Conservation (phyloP, 495 filamentous ascomycete species). For the Apodospora peruviana region DNA sequence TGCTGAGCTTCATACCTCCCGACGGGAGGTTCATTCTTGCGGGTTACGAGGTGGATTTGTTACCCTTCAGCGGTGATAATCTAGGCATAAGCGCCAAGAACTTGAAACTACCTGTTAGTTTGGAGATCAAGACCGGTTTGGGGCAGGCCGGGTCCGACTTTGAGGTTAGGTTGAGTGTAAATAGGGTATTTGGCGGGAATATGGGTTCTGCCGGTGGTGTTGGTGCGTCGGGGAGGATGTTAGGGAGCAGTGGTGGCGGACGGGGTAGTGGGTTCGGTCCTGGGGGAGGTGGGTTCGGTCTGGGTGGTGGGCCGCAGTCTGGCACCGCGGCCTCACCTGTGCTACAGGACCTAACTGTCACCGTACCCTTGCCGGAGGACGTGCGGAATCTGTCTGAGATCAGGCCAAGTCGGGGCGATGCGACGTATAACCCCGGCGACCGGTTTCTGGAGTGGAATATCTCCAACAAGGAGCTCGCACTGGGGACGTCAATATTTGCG, state of each 20-base stretch:
- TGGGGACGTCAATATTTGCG: slow-evolving; percentile 60
- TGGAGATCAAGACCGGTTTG: slow-evolving; percentile 76
- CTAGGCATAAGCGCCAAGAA: slow-evolving; percentile 43
- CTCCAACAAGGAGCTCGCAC: slow-evolving; percentile 56
- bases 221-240: slow-evolving; percentile 16
- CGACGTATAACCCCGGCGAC: slow-evolving; percentile 67
- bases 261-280: not conserved
- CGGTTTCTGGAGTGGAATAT: slow-evolving; percentile 78
- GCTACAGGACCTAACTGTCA: slow-evolving; percentile 76
- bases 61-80: slow-evolving; percentile 52
- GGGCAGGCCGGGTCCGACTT: slow-evolving; percentile 75
- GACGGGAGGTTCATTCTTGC: slow-evolving; percentile 93
- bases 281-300: slow-evolving; percentile 20
- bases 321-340: slow-evolving; percentile 51
- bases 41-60: slow-evolving; percentile 89
- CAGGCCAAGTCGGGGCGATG: slow-evolving; percentile 77
- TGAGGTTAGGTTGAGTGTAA: slow-evolving; percentile 73
- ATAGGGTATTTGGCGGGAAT: slow-evolving; percentile 55
- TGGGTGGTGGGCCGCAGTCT: slow-evolving; percentile 18
- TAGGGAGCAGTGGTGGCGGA: slow-evolving; percentile 31
- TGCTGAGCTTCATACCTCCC: slow-evolving; percentile 90
- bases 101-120: slow-evolving; percentile 71
- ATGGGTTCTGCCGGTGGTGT: slow-evolving; percentile 23
- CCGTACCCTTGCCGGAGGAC: slow-evolving; percentile 70
- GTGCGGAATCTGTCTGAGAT: slow-evolving; percentile 88